These are phyloP conservation scores for Trypanosoma avium DNA, from an alignment of 208 protist genomes.

Conservation along the genomic window DNA sequence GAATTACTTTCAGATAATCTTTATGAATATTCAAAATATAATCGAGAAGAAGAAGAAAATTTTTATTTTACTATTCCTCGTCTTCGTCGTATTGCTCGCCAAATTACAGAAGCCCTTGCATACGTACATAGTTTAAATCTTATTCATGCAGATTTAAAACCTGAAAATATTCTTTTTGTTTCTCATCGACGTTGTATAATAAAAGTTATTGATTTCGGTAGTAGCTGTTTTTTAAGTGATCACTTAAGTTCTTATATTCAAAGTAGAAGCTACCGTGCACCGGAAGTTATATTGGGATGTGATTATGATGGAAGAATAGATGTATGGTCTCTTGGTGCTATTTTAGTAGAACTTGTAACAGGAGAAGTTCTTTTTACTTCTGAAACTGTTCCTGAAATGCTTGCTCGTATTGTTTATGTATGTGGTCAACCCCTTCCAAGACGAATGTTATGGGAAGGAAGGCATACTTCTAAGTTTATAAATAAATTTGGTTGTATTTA, in stretches of 20 bases:
- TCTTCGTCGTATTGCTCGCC: constrained; percentile 84
- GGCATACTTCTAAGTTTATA: constrained; percentile 87
- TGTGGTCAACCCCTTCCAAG: constrained; percentile 84
- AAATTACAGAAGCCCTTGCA: constrained; percentile 81
- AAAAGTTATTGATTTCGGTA: constrained; percentile 97
- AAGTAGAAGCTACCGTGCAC: constrained; percentile 93
- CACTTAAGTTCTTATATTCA: constrained; percentile 95
- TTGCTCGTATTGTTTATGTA: constrained; percentile 90
- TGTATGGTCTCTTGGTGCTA: constrained; percentile 95
- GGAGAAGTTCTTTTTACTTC: constrained; percentile 95
- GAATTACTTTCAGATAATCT: constrained; percentile 95
- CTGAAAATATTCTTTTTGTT: constrained; percentile 96
- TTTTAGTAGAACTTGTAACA: constrained; percentile 93
- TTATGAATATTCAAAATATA: constrained; percentile 97
- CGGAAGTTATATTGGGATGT: constrained; percentile 92
- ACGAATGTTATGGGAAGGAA: constrained; percentile 86
- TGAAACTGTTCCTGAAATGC: constrained; percentile 93
- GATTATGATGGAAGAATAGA: constrained; percentile 95
- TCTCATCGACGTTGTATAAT: constrained; percentile 92
- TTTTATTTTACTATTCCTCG: constrained; percentile 94
- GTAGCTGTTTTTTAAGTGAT: constrained; percentile 94
- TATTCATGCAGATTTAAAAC: constrained; percentile 97
- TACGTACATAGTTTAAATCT: constrained; percentile 94
- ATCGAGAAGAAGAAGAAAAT: constrained; percentile 87
- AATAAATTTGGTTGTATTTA: constrained; percentile 89